These are phyloP conservation scores for Silene vulgaris DNA, from an alignment of 179 eudicot species.

Conservation along the genomic window DNA sequence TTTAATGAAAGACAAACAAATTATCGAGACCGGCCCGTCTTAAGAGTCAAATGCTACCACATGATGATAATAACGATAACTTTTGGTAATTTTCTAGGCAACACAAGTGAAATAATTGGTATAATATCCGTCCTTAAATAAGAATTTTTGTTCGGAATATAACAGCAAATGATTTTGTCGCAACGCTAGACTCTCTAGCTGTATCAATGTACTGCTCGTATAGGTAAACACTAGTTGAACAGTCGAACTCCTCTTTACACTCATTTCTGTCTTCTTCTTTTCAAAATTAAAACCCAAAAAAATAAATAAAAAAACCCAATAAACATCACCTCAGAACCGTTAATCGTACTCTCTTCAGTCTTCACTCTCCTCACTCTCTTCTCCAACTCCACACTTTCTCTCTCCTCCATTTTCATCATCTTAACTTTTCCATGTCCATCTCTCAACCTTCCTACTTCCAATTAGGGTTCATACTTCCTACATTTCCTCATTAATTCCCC, in stretches of 20 bases:
- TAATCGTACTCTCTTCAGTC: neutral
- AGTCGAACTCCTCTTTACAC: neutral
- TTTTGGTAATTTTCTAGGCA: too few species aligned
- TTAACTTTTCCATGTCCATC: conserved; percentile 1
- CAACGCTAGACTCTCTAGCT: too few species aligned
- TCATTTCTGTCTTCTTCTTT: neutral
- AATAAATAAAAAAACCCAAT: neutral
- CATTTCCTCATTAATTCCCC: neutral
- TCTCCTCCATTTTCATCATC: conserved; percentile 20
- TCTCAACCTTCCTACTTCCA: conserved; percentile 13
- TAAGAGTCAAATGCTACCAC: too few species aligned
- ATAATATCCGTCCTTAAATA: too few species aligned
- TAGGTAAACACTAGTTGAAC: too few species aligned
- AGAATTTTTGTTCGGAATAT: too few species aligned
- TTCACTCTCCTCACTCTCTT: neutral
- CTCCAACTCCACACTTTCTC: conserved; percentile 16
- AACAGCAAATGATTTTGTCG: too few species aligned
- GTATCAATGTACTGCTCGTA: neutral
- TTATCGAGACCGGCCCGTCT: too few species aligned
- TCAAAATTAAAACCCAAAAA: neutral
- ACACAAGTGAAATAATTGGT: too few species aligned
- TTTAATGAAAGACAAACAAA: too few species aligned
- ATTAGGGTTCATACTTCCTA: conserved; percentile 11
- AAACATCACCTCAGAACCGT: conserved; percentile 30
- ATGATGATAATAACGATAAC: too few species aligned